These are phyloP conservation scores for Jatropha curcas DNA, from an alignment of 345 rosid species.

Conservation along the genomic window DNA sequence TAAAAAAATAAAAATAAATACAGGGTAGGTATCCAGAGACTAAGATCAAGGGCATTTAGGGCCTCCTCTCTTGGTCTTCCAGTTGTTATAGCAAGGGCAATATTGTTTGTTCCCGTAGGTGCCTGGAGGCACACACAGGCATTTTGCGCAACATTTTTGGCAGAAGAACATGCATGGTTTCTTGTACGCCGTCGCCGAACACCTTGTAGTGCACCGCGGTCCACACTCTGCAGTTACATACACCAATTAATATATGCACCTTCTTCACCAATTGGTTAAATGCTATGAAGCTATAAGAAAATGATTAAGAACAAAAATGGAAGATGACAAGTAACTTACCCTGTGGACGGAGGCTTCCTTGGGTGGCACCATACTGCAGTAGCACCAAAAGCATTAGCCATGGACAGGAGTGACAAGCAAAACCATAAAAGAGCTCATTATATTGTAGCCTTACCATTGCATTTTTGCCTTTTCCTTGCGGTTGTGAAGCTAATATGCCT, in stretches of 20 bases:
- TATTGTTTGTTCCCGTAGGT: conserved; percentile 26
- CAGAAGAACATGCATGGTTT: conserved; percentile 29
- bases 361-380: conserved; percentile 43
- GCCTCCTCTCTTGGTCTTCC: conserved; percentile 31
- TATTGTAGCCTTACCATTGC: conserved; percentile 16
- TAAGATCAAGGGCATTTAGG: conserved; percentile 24
- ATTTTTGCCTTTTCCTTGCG: conserved; percentile 10
- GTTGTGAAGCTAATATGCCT: conserved; percentile 3
- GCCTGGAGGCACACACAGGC: conserved; percentile 26
- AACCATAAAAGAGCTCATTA: not conserved
- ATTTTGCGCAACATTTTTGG: conserved; percentile 25
- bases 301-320: too few relatives aligned
- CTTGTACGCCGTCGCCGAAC: conserved; percentile 23
- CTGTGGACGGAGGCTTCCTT: conserved; percentile 60
- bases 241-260: too few relatives aligned
- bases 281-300: too few relatives aligned
- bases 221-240: conserved; percentile 11
- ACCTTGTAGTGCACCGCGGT: conserved; percentile 12
- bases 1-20: too few relatives aligned
- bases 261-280: too few relatives aligned
- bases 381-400: too few relatives aligned
- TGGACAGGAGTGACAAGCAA: not conserved
- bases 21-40: too few relatives aligned
- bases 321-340: conserved; percentile 23
- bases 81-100: conserved; percentile 28